Evolutionary conservation across 306 rosid genomes (phyloP), one percentile per base, ranked within the genome.

Genomic region (Oemleria cerasiformis): DNA sequence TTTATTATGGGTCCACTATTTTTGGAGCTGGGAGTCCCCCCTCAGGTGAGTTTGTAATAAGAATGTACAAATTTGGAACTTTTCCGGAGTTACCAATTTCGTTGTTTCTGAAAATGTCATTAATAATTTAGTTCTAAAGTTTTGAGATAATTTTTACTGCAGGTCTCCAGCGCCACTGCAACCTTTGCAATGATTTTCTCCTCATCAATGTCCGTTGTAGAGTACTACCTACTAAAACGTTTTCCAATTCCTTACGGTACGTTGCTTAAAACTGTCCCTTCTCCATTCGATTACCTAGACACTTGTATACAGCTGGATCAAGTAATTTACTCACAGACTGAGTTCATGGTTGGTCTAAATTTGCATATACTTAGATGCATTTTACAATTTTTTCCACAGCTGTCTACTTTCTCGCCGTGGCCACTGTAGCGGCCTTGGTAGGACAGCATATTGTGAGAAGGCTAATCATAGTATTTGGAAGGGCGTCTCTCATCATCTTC

Each of bases 101-200:
- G 4, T 15, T 15, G 6, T 13, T 45, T 45, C 36, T 30, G 7
- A 45, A 16, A 34, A 10, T 19, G 13, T 39, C 30, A 8, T 11
- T 14, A 53, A 39, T 8, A 39, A 58, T 41, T 70, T 63, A 8
- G 34, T 25, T 68, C 73, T 67, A 70, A 21, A 77, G 39, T 44
- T 17, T 41, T 34, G 43, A 8, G 59, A 41, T 63, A 16, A 69
- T 42, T 78, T 74, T 1, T 15, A 55, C 54, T 67, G 80, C 83
- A 94, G 98, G 98, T 94, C 57, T 89, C 98, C 48, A 94, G 94
- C 13, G 97, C 98, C 73, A 87, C 97, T 4, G 98, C 98, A 53
- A 94, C 96, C 6, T 91, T 94, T 68, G 97, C 95, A 55, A 94
- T 91, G 98, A 86, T 85, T 67, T 94, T 94, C 79, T 94, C 98